Evolutionary conservation across 257 asterid species (phyloP).

Genomic region (Nicotiana knightiana): DNA sequence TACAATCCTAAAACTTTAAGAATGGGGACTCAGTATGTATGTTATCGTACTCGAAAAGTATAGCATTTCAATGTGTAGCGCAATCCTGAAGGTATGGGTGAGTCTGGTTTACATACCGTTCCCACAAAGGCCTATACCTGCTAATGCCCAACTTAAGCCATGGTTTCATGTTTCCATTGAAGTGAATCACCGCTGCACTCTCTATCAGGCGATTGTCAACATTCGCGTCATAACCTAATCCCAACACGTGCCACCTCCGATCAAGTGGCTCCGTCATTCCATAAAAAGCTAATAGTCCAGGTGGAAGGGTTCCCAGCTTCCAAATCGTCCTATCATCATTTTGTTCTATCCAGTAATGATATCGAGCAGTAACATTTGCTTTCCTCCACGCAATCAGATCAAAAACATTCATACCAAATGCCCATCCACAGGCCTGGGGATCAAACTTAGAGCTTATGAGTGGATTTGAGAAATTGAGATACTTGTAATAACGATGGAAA

Average conservation of each 20-base stretch:
- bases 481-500: slow-evolving; percentile 70
- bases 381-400: slow-evolving; percentile 79
- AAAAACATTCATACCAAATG: slow-evolving; percentile 80
- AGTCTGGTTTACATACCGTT: slow-evolving; percentile 56
- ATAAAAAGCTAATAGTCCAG: slow-evolving; percentile 72
- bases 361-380: slow-evolving; percentile 57
- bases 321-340: slow-evolving; percentile 57
- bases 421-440: slow-evolving; percentile 96
- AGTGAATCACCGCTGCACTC: slow-evolving; percentile 83
- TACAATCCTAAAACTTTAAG: not conserved
- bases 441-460: slow-evolving; percentile 73
- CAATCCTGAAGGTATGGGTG: slow-evolving; percentile 61
- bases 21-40: slow-evolving; percentile 19
- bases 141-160: slow-evolving; percentile 77
- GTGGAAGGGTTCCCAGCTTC: slow-evolving; percentile 88
- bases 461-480: slow-evolving; percentile 78
- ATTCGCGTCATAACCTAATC: slow-evolving; percentile 68
- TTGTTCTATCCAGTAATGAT: slow-evolving; percentile 69
- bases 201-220: slow-evolving; percentile 68
- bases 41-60: slow-evolving; percentile 28
- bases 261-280: slow-evolving; percentile 85
- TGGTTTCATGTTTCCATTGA: slow-evolving; percentile 87
- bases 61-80: slow-evolving; percentile 40
- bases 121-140: slow-evolving; percentile 79
- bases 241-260: slow-evolving; percentile 84